These are phyloP conservation scores for Boletus mariae DNA, from an alignment of 1,284 basidiomycete species.

Conservation along the genomic window DNA sequence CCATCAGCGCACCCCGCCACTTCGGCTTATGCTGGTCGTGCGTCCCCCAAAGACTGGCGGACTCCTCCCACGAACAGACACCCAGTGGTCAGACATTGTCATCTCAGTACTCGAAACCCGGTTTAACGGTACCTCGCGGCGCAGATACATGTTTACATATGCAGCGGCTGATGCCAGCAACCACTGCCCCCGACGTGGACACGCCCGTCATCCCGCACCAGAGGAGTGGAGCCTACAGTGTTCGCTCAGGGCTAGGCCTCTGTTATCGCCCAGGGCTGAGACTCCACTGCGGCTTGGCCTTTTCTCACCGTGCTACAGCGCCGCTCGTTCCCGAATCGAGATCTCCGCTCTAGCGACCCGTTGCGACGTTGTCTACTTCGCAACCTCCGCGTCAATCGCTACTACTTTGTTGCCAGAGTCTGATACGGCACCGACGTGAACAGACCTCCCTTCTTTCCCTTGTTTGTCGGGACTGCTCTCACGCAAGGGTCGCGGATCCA, in stretches of 20 bases:
- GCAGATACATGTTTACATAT: neutral
- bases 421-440: neutral
- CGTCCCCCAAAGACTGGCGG: neutral
- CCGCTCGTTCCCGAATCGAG: neutral
- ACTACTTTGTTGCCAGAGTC: too few relatives aligned
- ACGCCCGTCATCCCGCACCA: neutral
- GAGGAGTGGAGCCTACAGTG: neutral
- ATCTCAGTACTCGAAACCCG: neutral
- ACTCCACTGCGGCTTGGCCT: neutral
- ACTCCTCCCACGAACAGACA: neutral
- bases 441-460: neutral
- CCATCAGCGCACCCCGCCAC: neutral
- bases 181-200: neutral
- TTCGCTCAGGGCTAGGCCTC: too few relatives aligned
- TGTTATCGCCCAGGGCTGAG: neutral
- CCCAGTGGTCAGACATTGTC: neutral
- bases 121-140: neutral
- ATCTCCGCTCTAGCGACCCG: neutral
- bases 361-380: neutral
- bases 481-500: neutral
- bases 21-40: neutral
- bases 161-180: neutral
- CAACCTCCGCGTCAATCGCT: neutral
- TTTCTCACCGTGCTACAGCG: neutral
- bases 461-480: neutral